Evolutionary conservation across 1,284 basidiomycete species (phyloP), one percentile per base, ranked within the genome.

Genomic region (Xerocomus nothofagi): DNA sequence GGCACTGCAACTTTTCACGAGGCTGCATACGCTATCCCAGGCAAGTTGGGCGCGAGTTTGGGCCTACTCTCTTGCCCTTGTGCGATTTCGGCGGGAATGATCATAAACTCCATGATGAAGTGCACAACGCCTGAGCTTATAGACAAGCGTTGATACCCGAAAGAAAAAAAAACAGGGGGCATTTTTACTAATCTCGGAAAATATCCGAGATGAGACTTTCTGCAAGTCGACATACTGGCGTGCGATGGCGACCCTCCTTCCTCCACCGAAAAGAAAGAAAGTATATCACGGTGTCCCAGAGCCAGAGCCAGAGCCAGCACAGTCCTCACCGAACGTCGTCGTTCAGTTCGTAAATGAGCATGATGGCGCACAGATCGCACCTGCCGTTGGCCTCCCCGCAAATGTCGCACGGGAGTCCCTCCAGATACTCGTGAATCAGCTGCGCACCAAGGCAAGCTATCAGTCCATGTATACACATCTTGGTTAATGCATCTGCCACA

Each of bases 321-420:
- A 75, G 49, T 78, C 82, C 6, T 78, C 79, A 3, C 79, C 81
- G 1, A 87, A 86, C 54, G 73, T 97, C 52, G 81, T 96, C 15
- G 92, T 96, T 18, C 92, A 96, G 66, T 96, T 97, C 67, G 86
- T 93, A 33, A 88, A 88, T 15, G 90, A 93, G 55, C 87, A 93
- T 51, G 88, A 92, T 69, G 91, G 88, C 0, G 73, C 77, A 53
- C 73, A 83, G 12, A 76, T 97, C 20, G 93, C 93, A 23, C 92
- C 93, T 42, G 84, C 91, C 1, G 84, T 97, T 60, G 93, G 84
- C 67, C 71, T 97, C 40, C 93, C 93, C 10, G 91, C 93, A 23
- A 88, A 93, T 71, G 80, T 93, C 8, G 81, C 84, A n/a, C 75
- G 91, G 50, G 89, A 93, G 60, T 88, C 84, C 10, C 73, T 97